Conservation (phyloP, 2,329 filamentous ascomycete genomes). For the Leptographium radiaticola region DNA sequence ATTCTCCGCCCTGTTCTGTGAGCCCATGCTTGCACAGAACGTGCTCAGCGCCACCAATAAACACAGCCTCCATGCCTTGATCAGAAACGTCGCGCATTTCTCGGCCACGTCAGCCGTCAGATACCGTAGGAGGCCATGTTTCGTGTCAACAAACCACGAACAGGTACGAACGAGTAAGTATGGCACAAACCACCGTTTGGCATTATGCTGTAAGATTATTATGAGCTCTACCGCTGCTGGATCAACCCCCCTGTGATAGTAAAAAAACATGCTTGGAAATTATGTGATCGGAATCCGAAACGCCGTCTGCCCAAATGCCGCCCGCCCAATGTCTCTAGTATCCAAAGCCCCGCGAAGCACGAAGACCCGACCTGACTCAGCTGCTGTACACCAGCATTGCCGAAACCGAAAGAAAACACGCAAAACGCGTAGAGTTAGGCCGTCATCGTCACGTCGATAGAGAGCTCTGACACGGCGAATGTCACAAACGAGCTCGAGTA, state of each 20-base stretch:
- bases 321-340: not conserved
- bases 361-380: not conserved
- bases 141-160: no score
- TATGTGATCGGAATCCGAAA: not conserved
- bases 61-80: no score
- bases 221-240: not conserved
- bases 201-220: not conserved
- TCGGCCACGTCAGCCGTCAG: no score
- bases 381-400: not conserved
- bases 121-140: no score
- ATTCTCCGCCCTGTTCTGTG: not conserved
- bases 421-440: not conserved
- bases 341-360: not conserved
- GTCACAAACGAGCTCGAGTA: constrained; percentile 30
- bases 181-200: not conserved
- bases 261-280: not conserved
- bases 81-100: no score
- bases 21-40: no score
- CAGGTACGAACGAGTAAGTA: no score
- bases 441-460: constrained; percentile 18
- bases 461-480: constrained; percentile 28
- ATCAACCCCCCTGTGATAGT: not conserved
- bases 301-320: not conserved
- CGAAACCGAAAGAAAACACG: not conserved
- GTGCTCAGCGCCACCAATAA: no score